These are phyloP conservation scores for Pisolithus microcarpus DNA, from an alignment of 768 basidiomycete species.

Conservation along the genomic window DNA sequence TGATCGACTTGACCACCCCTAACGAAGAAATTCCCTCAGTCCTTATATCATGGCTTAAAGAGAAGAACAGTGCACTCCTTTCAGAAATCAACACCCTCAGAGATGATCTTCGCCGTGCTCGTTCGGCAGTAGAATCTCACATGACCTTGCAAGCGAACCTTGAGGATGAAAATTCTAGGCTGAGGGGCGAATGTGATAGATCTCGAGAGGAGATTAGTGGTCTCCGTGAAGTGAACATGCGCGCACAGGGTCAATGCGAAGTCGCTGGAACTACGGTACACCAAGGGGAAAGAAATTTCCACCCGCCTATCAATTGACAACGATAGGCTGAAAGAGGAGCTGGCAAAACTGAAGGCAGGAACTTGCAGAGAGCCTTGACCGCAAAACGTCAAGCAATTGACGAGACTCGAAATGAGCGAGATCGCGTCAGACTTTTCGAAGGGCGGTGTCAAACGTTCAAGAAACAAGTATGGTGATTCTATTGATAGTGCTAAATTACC, in stretches of 20 bases:
- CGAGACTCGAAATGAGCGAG: slow-evolving; percentile 10
- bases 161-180: background rate
- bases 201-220: slow-evolving; percentile 9
- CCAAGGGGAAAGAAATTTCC: slow-evolving; percentile 3
- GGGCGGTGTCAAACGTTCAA: slow-evolving; percentile 15
- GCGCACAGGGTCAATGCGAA: slow-evolving; percentile 13
- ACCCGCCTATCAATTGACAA: slow-evolving; percentile 9
- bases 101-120: background rate
- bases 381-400: slow-evolving; percentile 11
- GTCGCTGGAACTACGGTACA: slow-evolving; percentile 7
- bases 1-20: background rate
- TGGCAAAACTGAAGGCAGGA: slow-evolving; percentile 17
- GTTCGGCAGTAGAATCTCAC: slow-evolving; percentile 3
- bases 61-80: slow-evolving; percentile 1
- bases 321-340: slow-evolving; percentile 14
- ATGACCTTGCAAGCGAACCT: slow-evolving; percentile 9
- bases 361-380: slow-evolving; percentile 13
- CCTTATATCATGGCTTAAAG: background rate
- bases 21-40: background rate
- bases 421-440: slow-evolving; percentile 20
- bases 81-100: background rate
- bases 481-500: background rate
- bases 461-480: slow-evolving; percentile 13
- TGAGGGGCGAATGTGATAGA: background rate
- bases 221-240: slow-evolving; percentile 4